These are phyloP conservation scores for Aspergillus neoniger DNA, from an alignment of 2,329 filamentous ascomycete genomes.

Conservation along the genomic window DNA sequence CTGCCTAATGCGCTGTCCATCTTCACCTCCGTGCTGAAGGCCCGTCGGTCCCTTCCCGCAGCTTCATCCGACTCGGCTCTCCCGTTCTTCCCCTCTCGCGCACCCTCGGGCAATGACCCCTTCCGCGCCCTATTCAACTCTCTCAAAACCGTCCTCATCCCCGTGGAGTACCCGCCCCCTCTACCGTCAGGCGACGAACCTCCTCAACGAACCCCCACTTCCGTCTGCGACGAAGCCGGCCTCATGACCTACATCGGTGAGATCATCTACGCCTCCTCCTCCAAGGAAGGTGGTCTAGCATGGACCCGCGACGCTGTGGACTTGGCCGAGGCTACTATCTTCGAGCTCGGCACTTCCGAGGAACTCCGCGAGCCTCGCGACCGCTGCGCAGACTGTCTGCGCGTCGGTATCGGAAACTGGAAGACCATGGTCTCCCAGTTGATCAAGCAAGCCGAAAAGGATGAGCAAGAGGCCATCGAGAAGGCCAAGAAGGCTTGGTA, in stretches of 20 bases:
- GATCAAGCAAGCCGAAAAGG: slow-evolving; percentile 44
- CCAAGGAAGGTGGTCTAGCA: slow-evolving; percentile 69
- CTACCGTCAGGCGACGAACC: slow-evolving; percentile 69
- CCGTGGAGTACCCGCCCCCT: slow-evolving; percentile 67
- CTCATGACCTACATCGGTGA: slow-evolving; percentile 91
- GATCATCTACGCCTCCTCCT: slow-evolving; percentile 76
- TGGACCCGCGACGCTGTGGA: slow-evolving; percentile 92
- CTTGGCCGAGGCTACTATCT: slow-evolving; percentile 67
- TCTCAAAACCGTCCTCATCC: slow-evolving; percentile 51
- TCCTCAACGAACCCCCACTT: slow-evolving; percentile 63
- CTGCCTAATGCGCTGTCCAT: slow-evolving; percentile 74
- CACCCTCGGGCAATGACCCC: slow-evolving; percentile 27
- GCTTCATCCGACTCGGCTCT: slow-evolving; percentile 31
- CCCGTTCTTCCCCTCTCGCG: slow-evolving; percentile 26
- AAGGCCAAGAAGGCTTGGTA: slow-evolving; percentile 39
- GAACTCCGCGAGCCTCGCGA: slow-evolving; percentile 47
- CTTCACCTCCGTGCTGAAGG: slow-evolving; percentile 79
- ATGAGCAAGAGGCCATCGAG: slow-evolving; percentile 38
- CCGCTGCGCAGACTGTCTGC: slow-evolving; percentile 75
- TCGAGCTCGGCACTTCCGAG: slow-evolving; percentile 35
- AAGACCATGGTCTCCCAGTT: slow-evolving; percentile 72
- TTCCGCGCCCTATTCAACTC: slow-evolving; percentile 40
- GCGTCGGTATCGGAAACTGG: slow-evolving; percentile 79
- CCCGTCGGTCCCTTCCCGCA: slow-evolving; percentile 63
- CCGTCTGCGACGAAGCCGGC: slow-evolving; percentile 80